phyloP scores from a whole-genome alignment of 768 basidiomycete species.

The Crepidotus variabilis region DNA sequence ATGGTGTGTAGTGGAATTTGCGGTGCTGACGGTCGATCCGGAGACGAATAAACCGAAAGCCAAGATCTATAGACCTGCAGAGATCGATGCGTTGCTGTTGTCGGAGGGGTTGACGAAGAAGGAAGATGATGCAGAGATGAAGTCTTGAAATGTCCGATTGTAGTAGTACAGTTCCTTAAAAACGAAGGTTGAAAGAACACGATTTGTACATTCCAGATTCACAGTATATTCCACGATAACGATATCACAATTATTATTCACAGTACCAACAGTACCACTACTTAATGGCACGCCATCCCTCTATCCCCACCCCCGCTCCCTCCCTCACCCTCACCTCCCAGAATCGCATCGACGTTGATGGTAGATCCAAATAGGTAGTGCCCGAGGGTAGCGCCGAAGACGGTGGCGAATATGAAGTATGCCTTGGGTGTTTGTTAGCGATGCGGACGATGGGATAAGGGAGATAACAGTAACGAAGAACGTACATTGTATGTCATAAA shows the following conservation, averaged over 20 bases:
- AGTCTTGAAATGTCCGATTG: constrained; percentile 34
- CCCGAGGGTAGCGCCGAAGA: constrained; percentile 78
- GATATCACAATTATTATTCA: too few relatives aligned
- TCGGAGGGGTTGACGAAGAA: constrained; percentile 86
- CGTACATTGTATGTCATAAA: constrained; percentile 97
- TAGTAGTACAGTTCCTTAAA: constrained; percentile 19
- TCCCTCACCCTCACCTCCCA: constrained; percentile 36
- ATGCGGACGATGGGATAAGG: constrained; percentile 1
- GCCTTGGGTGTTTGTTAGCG: constrained; percentile 42
- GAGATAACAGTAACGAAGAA: too few relatives aligned
- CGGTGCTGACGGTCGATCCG: constrained; percentile 85
- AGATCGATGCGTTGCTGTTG: constrained; percentile 80
- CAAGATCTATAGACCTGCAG: constrained; percentile 86
- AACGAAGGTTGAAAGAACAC: neutral
- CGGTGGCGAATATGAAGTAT: constrained; percentile 80
- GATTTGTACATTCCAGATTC: too few relatives aligned
- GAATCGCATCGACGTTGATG: constrained; percentile 59
- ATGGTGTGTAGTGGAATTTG: constrained; percentile 78
- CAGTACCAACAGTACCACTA: neutral
- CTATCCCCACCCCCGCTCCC: too few relatives aligned
- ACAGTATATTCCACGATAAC: too few relatives aligned
- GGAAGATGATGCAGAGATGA: constrained; percentile 81
- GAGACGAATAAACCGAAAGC: constrained; percentile 75
- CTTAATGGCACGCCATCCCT: constrained; percentile 78
- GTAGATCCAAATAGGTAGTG: constrained; percentile 73